These are phyloP conservation scores for Sporothrix pseudoabietina DNA, from an alignment of 2,329 filamentous ascomycete species.

Conservation along the genomic window DNA sequence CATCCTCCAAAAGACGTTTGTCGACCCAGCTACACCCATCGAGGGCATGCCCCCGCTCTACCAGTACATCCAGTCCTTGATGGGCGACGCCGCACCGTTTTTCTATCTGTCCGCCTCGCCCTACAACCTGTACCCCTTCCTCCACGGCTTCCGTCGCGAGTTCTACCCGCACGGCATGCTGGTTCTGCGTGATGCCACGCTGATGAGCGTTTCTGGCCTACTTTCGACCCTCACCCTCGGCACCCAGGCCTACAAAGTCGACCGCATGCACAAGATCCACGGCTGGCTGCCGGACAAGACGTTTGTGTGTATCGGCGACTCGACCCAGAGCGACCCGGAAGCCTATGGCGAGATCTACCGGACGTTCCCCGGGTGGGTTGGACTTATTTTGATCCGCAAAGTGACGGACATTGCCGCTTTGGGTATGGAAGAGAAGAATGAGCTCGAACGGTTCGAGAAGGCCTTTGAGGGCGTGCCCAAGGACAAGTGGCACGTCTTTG, in stretches of 20 bases:
- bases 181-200: constrained; percentile 80
- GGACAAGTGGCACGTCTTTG: constrained; percentile 78
- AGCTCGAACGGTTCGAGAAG: constrained; percentile 73
- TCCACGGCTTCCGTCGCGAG: constrained; percentile 70
- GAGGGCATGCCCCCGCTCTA: constrained; percentile 86
- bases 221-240: constrained; percentile 76
- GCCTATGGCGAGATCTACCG: constrained; percentile 54
- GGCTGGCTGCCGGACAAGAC: constrained; percentile 75
- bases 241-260: constrained; percentile 83
- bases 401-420: constrained; percentile 71
- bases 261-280: constrained; percentile 76
- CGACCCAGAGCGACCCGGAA: constrained; percentile 88
- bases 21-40: constrained; percentile 70
- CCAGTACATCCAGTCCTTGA: constrained; percentile 58
- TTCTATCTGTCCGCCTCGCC: constrained; percentile 94
- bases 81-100: constrained; percentile 59
- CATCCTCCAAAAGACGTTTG: constrained; percentile 82
- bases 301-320: constrained; percentile 86
- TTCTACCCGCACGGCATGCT: constrained; percentile 78
- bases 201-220: constrained; percentile 80
- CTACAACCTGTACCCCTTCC: constrained; percentile 90
- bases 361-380: constrained; percentile 73
- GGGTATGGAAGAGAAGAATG: constrained; percentile 73
- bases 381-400: constrained; percentile 81
- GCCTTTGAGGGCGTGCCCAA: constrained; percentile 77